These are phyloP conservation scores for Cystobasidium slooffiae DNA, from an alignment of 1,284 basidiomycete species.

Conservation along the genomic window DNA sequence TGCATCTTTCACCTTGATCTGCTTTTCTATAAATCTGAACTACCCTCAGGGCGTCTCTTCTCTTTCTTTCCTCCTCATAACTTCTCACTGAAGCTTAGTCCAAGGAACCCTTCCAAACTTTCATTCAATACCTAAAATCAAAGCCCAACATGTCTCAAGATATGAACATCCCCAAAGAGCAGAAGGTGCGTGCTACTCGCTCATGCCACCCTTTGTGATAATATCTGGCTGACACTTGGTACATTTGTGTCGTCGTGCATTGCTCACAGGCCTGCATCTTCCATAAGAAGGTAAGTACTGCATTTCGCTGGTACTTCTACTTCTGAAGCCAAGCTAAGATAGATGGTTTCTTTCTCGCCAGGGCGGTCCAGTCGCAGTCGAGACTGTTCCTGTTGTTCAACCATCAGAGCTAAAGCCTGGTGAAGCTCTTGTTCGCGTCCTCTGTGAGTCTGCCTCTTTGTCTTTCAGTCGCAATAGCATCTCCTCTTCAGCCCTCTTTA, in stretches of 20 bases:
- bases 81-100: too few relatives aligned
- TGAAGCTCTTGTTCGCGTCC: constrained; percentile 78
- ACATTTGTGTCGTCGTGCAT: not conserved
- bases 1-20: too few relatives aligned
- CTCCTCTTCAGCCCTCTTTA: too few relatives aligned
- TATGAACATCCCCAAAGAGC: constrained; percentile 45
- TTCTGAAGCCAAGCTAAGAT: too few relatives aligned
- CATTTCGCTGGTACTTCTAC: too few relatives aligned
- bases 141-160: constrained; percentile 36
- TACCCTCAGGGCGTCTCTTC: constrained; percentile 2
- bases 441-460: constrained; percentile 40
- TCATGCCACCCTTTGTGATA: not conserved
- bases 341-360: too few relatives aligned
- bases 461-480: too few relatives aligned
- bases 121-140: too few relatives aligned
- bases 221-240: not conserved
- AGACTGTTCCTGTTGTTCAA: constrained; percentile 60
- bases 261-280: constrained; percentile 38
- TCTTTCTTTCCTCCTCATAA: not conserved
- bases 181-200: constrained; percentile 15
- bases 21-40: not conserved
- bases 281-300: constrained; percentile 39
- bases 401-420: constrained; percentile 72
- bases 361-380: constrained; percentile 41
- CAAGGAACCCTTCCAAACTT: too few relatives aligned